Conservation (phyloP, 305 asterid species). For the Fraxinus albicans region DNA sequence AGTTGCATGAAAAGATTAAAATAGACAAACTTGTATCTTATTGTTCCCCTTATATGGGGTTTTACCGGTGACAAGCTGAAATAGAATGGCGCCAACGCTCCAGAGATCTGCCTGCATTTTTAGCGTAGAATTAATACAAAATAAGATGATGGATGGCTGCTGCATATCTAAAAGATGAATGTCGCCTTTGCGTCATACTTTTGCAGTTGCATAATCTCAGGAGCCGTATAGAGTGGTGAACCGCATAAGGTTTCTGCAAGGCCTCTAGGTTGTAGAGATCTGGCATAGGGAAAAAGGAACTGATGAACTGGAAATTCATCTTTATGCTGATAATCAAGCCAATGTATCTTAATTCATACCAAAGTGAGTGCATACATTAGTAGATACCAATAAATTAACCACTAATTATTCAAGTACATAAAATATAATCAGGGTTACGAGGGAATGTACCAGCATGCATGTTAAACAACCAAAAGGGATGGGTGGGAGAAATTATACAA, state of each 20-base stretch:
- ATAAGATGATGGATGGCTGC: constrained; percentile 18
- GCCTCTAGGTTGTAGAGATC: constrained; percentile 84
- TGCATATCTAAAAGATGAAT: constrained; percentile 15
- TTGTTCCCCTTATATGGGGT: constrained; percentile 82
- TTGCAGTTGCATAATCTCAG: constrained; percentile 89
- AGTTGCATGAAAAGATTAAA: constrained; percentile 2
- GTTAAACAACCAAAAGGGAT: background rate
- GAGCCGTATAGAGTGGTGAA: constrained; percentile 98
- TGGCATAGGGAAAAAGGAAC: constrained; percentile 37
- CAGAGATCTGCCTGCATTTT: constrained; percentile 92
- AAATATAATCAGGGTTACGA: background rate
- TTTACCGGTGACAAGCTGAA: constrained; percentile 87
- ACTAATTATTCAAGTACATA: background rate
- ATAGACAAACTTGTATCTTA: constrained; percentile 60
- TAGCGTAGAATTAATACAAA: constrained; percentile 30
- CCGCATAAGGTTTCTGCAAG: constrained; percentile 96
- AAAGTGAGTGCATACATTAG: background rate
- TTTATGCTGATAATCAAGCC: constrained; percentile 2
- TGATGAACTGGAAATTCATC: constrained; percentile 7
- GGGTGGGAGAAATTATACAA: background rate
- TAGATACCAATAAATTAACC: background rate
- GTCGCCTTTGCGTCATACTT: constrained; percentile 95
- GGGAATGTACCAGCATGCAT: background rate
- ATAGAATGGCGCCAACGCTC: constrained; percentile 94
- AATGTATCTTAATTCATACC: constrained; percentile 8